Percentiles rank a stretch among this genome's conserved stretches.
These are phyloP conservation scores for Cyanidiococcus yangmingshanensis DNA, from an alignment of 23 red algal species.

Conservation along the genomic window DNA sequence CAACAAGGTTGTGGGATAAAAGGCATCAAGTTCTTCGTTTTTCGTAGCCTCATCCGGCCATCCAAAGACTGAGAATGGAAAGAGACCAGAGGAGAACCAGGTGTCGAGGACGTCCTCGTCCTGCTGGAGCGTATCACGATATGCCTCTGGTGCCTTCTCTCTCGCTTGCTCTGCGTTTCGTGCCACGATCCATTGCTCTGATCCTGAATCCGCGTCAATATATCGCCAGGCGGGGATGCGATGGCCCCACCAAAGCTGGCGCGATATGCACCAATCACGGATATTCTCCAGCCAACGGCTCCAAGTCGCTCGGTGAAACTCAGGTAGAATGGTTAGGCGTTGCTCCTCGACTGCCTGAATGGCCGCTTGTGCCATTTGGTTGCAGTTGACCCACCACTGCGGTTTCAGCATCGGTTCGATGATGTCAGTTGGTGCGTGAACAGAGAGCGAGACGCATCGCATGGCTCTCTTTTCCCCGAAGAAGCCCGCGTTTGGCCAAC, in stretches of 20 bases:
- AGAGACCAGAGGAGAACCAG: conserved; percentile 98
- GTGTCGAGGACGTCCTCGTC: conserved; percentile 99
- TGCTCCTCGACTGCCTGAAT: conserved; percentile 34
- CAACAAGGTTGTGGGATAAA: conserved; percentile 84
- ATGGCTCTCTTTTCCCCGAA: conserved; percentile 77
- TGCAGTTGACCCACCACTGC: conserved; percentile 94
- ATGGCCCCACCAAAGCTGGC: conserved; percentile 99
- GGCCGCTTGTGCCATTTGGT: conserved; percentile 55
- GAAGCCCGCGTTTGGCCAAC: conserved; percentile 41
- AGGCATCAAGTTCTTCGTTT: conserved; percentile 41
- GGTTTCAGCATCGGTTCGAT: conserved; percentile 82
- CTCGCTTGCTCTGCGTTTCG: conserved; percentile 66
- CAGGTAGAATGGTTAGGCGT: conserved; percentile 40
- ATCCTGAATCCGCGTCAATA: not conserved
- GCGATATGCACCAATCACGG: conserved; percentile 90
- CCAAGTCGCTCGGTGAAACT: conserved; percentile 68
- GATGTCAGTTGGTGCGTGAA: conserved; percentile 85
- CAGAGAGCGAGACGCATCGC: conserved; percentile 81
- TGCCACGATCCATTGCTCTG: conserved; percentile 73
- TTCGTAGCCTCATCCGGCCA: conserved; percentile 50
- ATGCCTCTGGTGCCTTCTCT: conserved; percentile 27
- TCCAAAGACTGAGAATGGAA: conserved; percentile 98
- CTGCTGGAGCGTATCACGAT: conserved; percentile 40
- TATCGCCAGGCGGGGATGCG: conserved; percentile 65
- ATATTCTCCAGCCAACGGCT: conserved; percentile 90